Evolutionary conservation across 495 filamentous ascomycete genomes (phyloP).

Genomic region (Penicillium herquei): DNA sequence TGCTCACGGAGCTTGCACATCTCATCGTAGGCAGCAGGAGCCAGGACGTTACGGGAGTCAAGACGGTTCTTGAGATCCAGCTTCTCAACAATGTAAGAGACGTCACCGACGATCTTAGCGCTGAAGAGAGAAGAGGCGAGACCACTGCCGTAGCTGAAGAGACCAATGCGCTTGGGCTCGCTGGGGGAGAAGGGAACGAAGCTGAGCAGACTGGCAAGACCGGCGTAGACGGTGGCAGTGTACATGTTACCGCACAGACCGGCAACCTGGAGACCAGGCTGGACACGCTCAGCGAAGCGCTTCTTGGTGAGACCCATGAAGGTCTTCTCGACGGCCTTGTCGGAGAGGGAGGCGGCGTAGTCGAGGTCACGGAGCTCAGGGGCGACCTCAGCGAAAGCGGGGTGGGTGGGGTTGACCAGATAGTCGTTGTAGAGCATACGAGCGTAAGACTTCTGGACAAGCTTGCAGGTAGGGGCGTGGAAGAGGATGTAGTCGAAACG

Average conservation of each 20-base stretch:
- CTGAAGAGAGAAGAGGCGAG: conserved; percentile 90
- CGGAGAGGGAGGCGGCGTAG: conserved; percentile 80
- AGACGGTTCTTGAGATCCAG: conserved; percentile 78
- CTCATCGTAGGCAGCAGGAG: conserved; percentile 86
- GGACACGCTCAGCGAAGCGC: conserved; percentile 84
- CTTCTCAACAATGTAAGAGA: conserved; percentile 70
- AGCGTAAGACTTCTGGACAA: conserved; percentile 92
- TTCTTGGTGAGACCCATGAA: conserved; percentile 97
- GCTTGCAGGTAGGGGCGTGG: conserved; percentile 97
- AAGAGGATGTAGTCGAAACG: conserved; percentile 95
- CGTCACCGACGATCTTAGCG: conserved; percentile 75
- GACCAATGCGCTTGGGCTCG: conserved; percentile 79
- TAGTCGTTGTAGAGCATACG: conserved; percentile 97
- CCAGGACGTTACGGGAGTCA: conserved; percentile 64
- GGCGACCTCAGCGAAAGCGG: conserved; percentile 82
- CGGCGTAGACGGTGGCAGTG: conserved; percentile 89
- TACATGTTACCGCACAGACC: conserved; percentile 99
- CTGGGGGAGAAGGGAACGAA: conserved; percentile 68
- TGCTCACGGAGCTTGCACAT: conserved; percentile 94
- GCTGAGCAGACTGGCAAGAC: conserved; percentile 72
- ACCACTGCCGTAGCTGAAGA: conserved; percentile 96
- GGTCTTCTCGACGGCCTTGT: conserved; percentile 95
- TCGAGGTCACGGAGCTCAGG: conserved; percentile 81
- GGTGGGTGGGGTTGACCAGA: conserved; percentile 70
- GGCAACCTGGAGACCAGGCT: conserved; percentile 79